phyloP scores from a whole-genome alignment of 2,329 filamentous ascomycete species.

The Aspergillus sp. region DNA sequence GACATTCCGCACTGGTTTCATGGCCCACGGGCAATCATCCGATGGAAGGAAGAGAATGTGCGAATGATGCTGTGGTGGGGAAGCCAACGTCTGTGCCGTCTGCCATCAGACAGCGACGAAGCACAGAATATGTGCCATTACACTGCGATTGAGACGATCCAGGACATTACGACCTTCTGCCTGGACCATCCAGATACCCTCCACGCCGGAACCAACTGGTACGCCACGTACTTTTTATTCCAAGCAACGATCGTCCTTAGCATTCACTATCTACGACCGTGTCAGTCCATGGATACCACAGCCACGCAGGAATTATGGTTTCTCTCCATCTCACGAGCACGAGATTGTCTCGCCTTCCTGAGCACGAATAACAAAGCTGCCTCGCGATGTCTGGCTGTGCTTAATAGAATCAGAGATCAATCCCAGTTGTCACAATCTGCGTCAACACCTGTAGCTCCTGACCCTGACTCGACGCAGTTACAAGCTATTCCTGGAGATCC shows the following conservation, averaged over 20 bases:
- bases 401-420: slow-evolving; percentile 7
- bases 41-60: slow-evolving; percentile 19
- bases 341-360: slow-evolving; percentile 7
- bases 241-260: slow-evolving; percentile 16
- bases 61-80: slow-evolving; percentile 19
- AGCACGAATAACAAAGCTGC: slow-evolving; percentile 9
- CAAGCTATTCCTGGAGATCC: not conserved
- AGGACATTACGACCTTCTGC: slow-evolving; percentile 13
- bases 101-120: slow-evolving; percentile 8
- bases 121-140: slow-evolving; percentile 14
- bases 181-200: slow-evolving; percentile 3
- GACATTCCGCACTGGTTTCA: slow-evolving; percentile 14
- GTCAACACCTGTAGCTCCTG: not conserved
- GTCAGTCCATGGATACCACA: not conserved
- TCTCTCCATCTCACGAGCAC: slow-evolving; percentile 6
- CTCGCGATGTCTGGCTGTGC: slow-evolving; percentile 8
- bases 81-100: slow-evolving; percentile 8
- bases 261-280: slow-evolving; percentile 7
- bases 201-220: slow-evolving; percentile 15
- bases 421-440: not conserved
- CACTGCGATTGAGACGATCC: slow-evolving; percentile 12
- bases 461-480: not conserved
- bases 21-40: slow-evolving; percentile 13
- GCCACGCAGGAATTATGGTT: slow-evolving; percentile 9
- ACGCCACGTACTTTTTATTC: slow-evolving; percentile 19